Evolutionary conservation across 305 asterid species (phyloP).

Genomic region (Lippia alba): DNA sequence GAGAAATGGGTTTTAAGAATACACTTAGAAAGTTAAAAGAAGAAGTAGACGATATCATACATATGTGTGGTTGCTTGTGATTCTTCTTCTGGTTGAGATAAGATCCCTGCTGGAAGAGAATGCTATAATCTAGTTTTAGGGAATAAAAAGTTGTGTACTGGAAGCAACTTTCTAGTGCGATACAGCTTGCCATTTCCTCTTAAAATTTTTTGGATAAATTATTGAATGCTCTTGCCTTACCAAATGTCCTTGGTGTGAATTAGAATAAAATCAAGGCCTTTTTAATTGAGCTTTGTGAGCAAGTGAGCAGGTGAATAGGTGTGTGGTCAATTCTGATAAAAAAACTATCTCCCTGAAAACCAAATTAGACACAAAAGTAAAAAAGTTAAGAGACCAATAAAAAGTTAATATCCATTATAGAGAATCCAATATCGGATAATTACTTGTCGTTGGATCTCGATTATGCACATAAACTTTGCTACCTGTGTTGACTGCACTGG

Average conservation of each 20-base stretch:
- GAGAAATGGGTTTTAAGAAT: background rate
- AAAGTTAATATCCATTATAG: background rate
- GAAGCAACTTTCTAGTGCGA: background rate
- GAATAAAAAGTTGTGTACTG: background rate
- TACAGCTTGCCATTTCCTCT: background rate
- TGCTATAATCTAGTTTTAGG: background rate
- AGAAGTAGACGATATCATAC: background rate
- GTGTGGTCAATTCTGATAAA: background rate
- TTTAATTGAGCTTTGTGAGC: background rate
- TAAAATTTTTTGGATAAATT: background rate
- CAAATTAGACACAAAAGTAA: constrained; percentile 5
- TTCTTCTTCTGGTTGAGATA: constrained; percentile 14
- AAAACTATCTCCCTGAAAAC: too few species aligned
- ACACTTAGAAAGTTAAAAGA: background rate
- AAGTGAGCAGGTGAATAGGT: background rate
- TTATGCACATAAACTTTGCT: background rate
- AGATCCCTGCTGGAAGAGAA: background rate
- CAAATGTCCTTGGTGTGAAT: constrained; percentile 3
- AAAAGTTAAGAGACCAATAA: background rate
- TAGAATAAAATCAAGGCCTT: background rate
- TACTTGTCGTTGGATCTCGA: constrained; percentile 1
- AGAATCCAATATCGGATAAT: background rate
- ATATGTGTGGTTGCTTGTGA: background rate
- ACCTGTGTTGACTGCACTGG: constrained; percentile 4
- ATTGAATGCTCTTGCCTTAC: background rate